A percentile compares a stretch with the other conserved stretches of the same genome.
Evolutionary conservation across 2,329 filamentous ascomycete species (phyloP).

Genomic region (Botryotinia globosa): DNA sequence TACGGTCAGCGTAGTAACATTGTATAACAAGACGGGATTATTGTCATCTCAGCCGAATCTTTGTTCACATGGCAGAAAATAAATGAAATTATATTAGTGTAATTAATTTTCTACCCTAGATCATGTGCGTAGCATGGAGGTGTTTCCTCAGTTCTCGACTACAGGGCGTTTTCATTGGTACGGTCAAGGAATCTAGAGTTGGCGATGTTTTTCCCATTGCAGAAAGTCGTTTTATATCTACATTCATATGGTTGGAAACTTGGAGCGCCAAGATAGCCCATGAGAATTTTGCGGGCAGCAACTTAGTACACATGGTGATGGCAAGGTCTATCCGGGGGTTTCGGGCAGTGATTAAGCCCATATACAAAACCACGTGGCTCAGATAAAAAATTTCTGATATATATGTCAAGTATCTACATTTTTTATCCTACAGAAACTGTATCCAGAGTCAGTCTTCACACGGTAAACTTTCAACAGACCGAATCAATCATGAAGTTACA

Average conservation of each 20-base stretch:
- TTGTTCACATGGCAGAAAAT: conserved; percentile 12
- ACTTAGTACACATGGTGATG: neutral
- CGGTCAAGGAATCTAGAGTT: too few relatives aligned
- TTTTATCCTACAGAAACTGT: neutral
- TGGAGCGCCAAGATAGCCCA: neutral
- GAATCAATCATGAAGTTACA: conserved; percentile 17
- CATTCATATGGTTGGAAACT: neutral
- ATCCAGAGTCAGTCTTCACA: too few relatives aligned
- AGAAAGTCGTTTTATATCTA: too few relatives aligned
- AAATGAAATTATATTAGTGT: neutral
- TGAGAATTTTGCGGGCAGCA: neutral
- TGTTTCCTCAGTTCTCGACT: too few relatives aligned
- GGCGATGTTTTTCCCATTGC: neutral
- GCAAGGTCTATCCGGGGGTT: neutral
- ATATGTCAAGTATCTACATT: neutral
- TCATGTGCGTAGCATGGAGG: neutral
- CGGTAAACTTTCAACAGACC: neutral
- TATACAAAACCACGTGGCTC: neutral
- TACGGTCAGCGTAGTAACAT: neutral
- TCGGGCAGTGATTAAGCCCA: neutral
- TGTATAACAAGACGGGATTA: neutral
- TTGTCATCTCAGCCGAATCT: neutral
- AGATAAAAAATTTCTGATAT: too few relatives aligned
- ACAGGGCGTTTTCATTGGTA: neutral
- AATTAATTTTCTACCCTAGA: too few relatives aligned